Base-by-base conservation (phyloP, 176 grass and related monocot genomes). In the Hordeum marinum region DNA sequence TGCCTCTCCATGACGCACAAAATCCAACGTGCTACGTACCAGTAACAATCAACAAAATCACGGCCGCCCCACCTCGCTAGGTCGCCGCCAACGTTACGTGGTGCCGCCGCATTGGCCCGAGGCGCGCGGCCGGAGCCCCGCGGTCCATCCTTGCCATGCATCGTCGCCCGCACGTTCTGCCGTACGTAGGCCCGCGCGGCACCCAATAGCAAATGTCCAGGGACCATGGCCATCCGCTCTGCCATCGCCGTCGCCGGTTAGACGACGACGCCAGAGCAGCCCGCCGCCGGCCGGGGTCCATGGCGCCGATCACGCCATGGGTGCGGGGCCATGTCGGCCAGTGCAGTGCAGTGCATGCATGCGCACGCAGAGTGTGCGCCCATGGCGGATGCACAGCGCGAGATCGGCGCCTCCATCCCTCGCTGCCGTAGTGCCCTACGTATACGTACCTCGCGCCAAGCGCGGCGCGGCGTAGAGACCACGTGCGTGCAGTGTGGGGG, bases 321-420 rank as follows among this genome's bases (percentile, higher is more conserved):
- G 66, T 3, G 46, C 46, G 46, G 46, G 46, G 46, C 46, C 46
- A 17, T 50, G 46, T 15, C 9, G 23, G 68, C 17, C 0, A 27
- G 7, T 1, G n/a, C 52, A 27, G 7, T 1, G n/a, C 52, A 26
- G 37, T 26, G 83, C 74, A 50, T 31, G 25, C 60, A 10, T 27
- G 14, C 37, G 7, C 24, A 29, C 13, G 5, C 37, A 43, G 41
- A 12, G 68, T 23, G 70, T 24, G 70, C 13, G 67, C 35, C 70
- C 70, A 72, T 72, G 69, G 71, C 70, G 41, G n/a, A 23, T 4
- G n/a, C 58, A 60, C 58, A 24, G 58, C 58, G 14, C 39, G 29
- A 36, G 77, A 57, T 77, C 72, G 63, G 72, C 86, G n/a, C 15
- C 27, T 55, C 86, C 74, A 83, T 88, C 23, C 86, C 74, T 57